Evolutionary conservation across 208 protist genomes (phyloP).

Genomic region (Wallacemonas rigidus): DNA sequence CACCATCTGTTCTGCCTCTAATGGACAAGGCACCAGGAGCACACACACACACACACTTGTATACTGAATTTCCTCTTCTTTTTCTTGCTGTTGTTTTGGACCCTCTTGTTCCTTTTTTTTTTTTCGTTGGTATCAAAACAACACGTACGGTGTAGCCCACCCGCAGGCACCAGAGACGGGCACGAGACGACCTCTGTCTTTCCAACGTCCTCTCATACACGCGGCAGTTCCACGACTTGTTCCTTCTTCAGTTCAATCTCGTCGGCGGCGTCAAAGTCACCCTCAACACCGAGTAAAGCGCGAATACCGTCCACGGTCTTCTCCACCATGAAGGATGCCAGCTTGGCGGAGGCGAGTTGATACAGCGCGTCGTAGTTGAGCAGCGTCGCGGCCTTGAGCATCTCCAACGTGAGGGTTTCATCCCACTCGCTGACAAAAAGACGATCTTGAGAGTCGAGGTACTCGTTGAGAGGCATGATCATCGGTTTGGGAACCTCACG

Average conservation of each 20-base stretch:
- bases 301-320: conserved; percentile 90
- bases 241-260: conserved; percentile 88
- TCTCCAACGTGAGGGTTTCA: conserved; percentile 64
- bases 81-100: too few species aligned
- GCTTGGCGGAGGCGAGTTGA: conserved; percentile 83
- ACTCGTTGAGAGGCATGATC: conserved; percentile 69
- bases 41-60: too few species aligned
- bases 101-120: too few species aligned
- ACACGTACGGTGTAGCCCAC: too few species aligned
- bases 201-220: background rate
- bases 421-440: conserved; percentile 77
- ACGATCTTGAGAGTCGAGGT: conserved; percentile 67
- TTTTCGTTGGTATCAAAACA: too few species aligned
- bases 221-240: conserved; percentile 31
- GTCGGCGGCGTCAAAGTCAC: conserved; percentile 85
- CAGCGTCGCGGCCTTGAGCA: conserved; percentile 88
- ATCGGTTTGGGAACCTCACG: conserved; percentile 77
- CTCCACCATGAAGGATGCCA: conserved; percentile 78
- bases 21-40: too few species aligned
- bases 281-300: conserved; percentile 81
- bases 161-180: too few species aligned
- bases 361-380: conserved; percentile 87
- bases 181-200: background rate
- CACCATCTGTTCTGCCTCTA: too few species aligned
- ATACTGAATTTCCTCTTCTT: too few species aligned